Percentiles rank a stretch among this genome's conserved stretches.
Evolutionary conservation across 805 yeast genomes (phyloP).

Genomic region (Schwanniomyces yamadae): DNA sequence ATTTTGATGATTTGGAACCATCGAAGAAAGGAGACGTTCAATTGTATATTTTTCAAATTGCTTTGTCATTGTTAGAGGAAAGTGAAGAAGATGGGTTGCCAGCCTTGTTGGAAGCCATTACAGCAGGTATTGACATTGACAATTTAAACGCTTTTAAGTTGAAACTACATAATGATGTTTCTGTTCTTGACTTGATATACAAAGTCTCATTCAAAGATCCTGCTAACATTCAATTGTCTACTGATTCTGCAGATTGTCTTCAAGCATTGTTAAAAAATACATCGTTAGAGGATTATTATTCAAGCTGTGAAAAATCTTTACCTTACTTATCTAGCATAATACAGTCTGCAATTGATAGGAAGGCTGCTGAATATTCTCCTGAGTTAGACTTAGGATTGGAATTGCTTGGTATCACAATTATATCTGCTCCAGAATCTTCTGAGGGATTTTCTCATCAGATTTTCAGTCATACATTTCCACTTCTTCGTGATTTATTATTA

Average conservation of each 20-base stretch:
- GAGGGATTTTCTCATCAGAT: slow-evolving; percentile 36
- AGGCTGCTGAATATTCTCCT: slow-evolving; percentile 53
- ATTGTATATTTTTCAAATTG: slow-evolving; percentile 34
- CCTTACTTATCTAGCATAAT: slow-evolving; percentile 47
- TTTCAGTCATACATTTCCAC: slow-evolving; percentile 44
- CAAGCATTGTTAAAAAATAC: slow-evolving; percentile 54
- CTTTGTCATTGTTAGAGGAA: slow-evolving; percentile 49
- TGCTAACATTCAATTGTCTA: slow-evolving; percentile 65
- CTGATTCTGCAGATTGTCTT: slow-evolving; percentile 69
- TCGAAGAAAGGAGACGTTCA: slow-evolving; percentile 22
- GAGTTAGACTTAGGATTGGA: slow-evolving; percentile 60
- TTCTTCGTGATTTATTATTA: slow-evolving; percentile 39
- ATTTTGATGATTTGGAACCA: slow-evolving; percentile 11
- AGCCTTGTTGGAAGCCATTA: slow-evolving; percentile 67
- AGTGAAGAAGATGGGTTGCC: slow-evolving; percentile 82
- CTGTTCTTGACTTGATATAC: slow-evolving; percentile 57
- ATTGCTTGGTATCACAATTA: slow-evolving; percentile 50
- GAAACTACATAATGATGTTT: slow-evolving; percentile 15
- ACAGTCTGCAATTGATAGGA: slow-evolving; percentile 21
- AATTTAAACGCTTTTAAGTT: slow-evolving; percentile 22
- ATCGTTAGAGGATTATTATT: slow-evolving; percentile 42
- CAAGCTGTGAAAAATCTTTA: slow-evolving; percentile 50
- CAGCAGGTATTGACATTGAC: slow-evolving; percentile 49
- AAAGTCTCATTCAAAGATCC: slow-evolving; percentile 70
- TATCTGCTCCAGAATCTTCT: slow-evolving; percentile 34